Evolutionary conservation across 129 eudicot species (phyloP), one percentile per base, ranked within the genome.

Genomic region (Helianthus tuberosus): DNA sequence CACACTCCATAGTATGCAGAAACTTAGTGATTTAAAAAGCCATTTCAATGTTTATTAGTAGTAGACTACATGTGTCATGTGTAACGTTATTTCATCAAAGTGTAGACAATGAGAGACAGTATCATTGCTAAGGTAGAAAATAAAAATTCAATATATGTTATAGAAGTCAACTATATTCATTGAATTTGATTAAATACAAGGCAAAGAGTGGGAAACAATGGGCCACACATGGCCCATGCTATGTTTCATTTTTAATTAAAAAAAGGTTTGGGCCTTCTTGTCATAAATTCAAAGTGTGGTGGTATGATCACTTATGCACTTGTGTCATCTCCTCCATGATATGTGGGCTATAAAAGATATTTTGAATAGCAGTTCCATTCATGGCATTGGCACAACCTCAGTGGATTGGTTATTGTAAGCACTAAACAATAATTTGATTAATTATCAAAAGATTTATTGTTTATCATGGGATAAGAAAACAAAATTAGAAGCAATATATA

Each of bases 301-400:
- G 72, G 71, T 60, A 53, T 68, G 39, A 78, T 78, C 50, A 52
- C 64, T 20, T 71, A 65, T 71, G 70, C 50, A 52, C 64, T 20
- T 71, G 72, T 71, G 77, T 78, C 82, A 78, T 51, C 72, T 63
- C 57, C 43, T 71, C 67, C 77, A 71, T 72, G 32, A 52, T 64
- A 71, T 78, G 82, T 78, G 82, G 82, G 59, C 72, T 78, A 41
- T n/a, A 59, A 59, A 69, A 69, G 29, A 62, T 44, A 78, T 63
- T 8, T 64, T 71, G 72, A 36, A 11, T 16, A 49, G 76, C 59
- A 59, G 76, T 55, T 39, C 67, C 74, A 76, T 67, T 76, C 38
- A 57, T 43, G 68, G 67, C 66, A 61, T 39, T 9, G n/a, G 17
- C 60, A 4, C 13, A 44, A 54, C 5, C 38, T 53, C 14, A 64